phyloP scores from a whole-genome alignment of 352 stramenopile genomes.

The Globisporangium splendens region DNA sequence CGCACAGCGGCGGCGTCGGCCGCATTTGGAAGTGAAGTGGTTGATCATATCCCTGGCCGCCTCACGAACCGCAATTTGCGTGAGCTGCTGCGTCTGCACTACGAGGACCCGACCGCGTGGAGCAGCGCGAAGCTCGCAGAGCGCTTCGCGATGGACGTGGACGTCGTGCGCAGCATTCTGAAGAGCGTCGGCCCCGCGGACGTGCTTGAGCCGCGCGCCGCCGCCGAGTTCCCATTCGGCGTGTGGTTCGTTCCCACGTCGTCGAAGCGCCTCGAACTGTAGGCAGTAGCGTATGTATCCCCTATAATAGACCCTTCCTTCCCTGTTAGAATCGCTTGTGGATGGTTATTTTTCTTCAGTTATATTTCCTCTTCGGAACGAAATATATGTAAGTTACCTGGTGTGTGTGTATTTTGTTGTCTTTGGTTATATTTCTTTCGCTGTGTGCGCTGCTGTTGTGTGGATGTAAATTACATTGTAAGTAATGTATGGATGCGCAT shows the following conservation, averaged over 20 bases:
- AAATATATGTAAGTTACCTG: too few species aligned
- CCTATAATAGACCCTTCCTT: background rate
- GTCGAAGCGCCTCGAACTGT: background rate
- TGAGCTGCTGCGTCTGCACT: conserved; percentile 55
- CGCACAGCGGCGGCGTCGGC: conserved; percentile 37
- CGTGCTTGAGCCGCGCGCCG: conserved; percentile 45
- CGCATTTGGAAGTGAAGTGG: conserved; percentile 30
- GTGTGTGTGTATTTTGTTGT: too few species aligned
- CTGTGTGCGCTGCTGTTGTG: too few species aligned
- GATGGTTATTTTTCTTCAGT: background rate
- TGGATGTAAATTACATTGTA: too few species aligned
- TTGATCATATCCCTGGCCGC: conserved; percentile 38
- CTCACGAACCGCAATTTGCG: conserved; percentile 55
- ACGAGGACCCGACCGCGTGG: conserved; percentile 54
- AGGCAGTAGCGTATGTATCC: background rate
- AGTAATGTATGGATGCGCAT: too few species aligned
- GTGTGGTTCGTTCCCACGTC: conserved; percentile 38
- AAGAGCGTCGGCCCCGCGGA: conserved; percentile 44
- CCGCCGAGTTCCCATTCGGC: conserved; percentile 48
- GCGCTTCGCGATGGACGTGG: conserved; percentile 42
- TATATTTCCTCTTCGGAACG: too few species aligned
- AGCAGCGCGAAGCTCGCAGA: conserved; percentile 38
- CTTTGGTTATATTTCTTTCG: too few species aligned
- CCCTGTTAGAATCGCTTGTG: background rate
- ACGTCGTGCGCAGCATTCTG: conserved; percentile 34